Conservation (phyloP, 2,329 filamentous ascomycete species). For the Aureobasidium vineae region DNA sequence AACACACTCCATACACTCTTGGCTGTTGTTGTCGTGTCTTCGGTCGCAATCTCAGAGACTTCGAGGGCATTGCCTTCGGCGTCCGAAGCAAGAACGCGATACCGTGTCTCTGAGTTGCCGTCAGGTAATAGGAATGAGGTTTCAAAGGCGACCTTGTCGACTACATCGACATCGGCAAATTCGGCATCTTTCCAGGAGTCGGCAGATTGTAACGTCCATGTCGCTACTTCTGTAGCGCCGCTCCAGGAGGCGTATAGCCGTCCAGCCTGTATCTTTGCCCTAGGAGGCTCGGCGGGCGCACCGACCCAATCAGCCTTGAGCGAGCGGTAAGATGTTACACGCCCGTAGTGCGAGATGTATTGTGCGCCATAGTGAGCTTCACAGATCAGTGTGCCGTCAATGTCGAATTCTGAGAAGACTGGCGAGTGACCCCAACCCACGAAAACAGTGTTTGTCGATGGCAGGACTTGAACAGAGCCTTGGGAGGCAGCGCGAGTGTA, state of each 20-base stretch:
- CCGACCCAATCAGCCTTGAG: slow-evolving; percentile 42
- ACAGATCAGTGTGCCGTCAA: slow-evolving; percentile 52
- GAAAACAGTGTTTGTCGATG: slow-evolving; percentile 51
- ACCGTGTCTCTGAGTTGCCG: neutral
- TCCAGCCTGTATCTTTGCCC: slow-evolving; percentile 40
- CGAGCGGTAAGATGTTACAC: slow-evolving; percentile 47
- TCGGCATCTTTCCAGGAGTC: slow-evolving; percentile 24
- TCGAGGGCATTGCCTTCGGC: slow-evolving; percentile 28
- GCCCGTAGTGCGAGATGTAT: slow-evolving; percentile 42
- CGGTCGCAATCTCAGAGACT: slow-evolving; percentile 17
- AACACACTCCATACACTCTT: slow-evolving; percentile 15
- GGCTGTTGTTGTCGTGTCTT: slow-evolving; percentile 3
- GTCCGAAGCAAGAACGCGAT: slow-evolving; percentile 31
- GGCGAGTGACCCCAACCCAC: slow-evolving; percentile 54
- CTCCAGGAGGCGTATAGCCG: slow-evolving; percentile 30
- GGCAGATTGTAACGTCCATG: slow-evolving; percentile 32
- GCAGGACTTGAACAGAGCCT: slow-evolving; percentile 53
- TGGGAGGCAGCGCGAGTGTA: slow-evolving; percentile 50
- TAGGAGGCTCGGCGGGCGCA: slow-evolving; percentile 8
- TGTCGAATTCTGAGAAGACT: slow-evolving; percentile 43
- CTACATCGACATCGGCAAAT: slow-evolving; percentile 26
- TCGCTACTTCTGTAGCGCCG: slow-evolving; percentile 29
- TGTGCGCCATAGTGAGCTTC: slow-evolving; percentile 48
- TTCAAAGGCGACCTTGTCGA: slow-evolving; percentile 29
- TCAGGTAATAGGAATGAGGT: slow-evolving; percentile 26